These are phyloP conservation scores for Mycosphaerella sp. DNA, from an alignment of 2,329 filamentous ascomycete species.

Conservation along the genomic window DNA sequence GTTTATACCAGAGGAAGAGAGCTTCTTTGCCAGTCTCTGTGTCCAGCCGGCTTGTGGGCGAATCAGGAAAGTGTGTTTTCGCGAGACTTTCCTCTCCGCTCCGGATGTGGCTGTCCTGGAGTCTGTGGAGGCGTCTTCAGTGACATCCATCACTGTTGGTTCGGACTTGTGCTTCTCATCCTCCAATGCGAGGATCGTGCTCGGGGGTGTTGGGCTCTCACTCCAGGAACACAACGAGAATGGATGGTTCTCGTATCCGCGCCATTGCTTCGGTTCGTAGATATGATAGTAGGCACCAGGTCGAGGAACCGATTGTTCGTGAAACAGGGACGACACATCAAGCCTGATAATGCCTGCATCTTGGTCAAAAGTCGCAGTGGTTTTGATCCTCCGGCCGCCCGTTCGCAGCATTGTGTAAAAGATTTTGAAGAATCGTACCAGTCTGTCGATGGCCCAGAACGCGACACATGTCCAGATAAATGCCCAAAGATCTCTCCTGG, in stretches of 20 bases:
- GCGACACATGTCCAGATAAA: constrained; percentile 46
- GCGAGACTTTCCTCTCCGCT: constrained; percentile 1
- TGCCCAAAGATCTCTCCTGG: constrained; percentile 36
- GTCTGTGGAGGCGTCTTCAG: neutral
- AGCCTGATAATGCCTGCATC: constrained; percentile 43
- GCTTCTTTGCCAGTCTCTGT: constrained; percentile 35
- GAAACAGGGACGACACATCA: constrained; percentile 36
- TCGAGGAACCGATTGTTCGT: constrained; percentile 22
- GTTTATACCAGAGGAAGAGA: neutral
- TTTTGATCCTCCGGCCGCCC: constrained; percentile 24
- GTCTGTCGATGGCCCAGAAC: constrained; percentile 48
- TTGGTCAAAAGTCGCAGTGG: constrained; percentile 39
- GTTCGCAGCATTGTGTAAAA: constrained; percentile 39
- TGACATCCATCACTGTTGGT: too few species aligned
- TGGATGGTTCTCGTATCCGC: constrained; percentile 47
- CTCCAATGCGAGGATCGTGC: neutral
- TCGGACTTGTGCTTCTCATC: neutral
- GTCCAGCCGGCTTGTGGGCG: constrained; percentile 49
- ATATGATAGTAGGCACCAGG: constrained; percentile 48
- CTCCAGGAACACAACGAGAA: constrained; percentile 40
- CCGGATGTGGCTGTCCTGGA: neutral
- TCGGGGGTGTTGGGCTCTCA: neutral
- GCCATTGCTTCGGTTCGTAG: constrained; percentile 40
- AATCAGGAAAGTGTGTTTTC: constrained; percentile 43
- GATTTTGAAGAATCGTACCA: constrained; percentile 40